Base-by-base conservation (phyloP, 495 filamentous ascomycete species). In the Apodospora peruviana region DNA sequence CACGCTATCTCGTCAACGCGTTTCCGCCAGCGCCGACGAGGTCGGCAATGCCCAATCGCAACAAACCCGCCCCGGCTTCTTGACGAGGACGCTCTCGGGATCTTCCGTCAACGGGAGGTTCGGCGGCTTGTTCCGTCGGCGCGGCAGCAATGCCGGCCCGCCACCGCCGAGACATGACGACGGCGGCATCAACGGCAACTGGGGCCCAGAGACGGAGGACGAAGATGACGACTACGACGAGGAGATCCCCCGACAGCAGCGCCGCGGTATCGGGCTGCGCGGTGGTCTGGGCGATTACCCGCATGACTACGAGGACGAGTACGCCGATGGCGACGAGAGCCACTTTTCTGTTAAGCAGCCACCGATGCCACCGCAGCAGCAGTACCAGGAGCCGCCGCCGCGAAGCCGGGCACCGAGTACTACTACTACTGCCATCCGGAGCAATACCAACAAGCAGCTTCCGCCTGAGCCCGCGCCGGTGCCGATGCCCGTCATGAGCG, bases 1-100 rank as follows among this genome's bases (percentile, higher is more conserved):
- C n/a, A 62, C 62, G 12, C 53, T 75, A 37, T 72, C 71, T 2
- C 62, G 68, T 5, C 62, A 67, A n/a, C 56, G 58, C 1, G 53
- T 61, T 23, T 54, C 56, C 10, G 53, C 58, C 5, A 62, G 58
- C 44, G 61, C 61, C 0, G 77, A 82, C 32, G 65, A 75, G 20
- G 70, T 76, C 7, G 72, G n/a, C 40, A 41, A 23, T 12, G 34
- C 32, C 10, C 18, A 17, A 1, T 65, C 62, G 3, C 73, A 71
- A 22, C 64, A 83, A 21, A 71, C 74, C 19, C 74, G 81, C 8
- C 86, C 81, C 0, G 60, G 88, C 3, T 86, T 86, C 0, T 66
- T 91, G 10, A 83, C 75, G 4, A 72, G 82, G 4, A 64, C 63
- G 4, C 46, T 66, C 23, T 66, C 63, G 7, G 50, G 52, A 2